phyloP scores from a whole-genome alignment of 1,284 basidiomycete genomes.

The Coniferiporia weirii region DNA sequence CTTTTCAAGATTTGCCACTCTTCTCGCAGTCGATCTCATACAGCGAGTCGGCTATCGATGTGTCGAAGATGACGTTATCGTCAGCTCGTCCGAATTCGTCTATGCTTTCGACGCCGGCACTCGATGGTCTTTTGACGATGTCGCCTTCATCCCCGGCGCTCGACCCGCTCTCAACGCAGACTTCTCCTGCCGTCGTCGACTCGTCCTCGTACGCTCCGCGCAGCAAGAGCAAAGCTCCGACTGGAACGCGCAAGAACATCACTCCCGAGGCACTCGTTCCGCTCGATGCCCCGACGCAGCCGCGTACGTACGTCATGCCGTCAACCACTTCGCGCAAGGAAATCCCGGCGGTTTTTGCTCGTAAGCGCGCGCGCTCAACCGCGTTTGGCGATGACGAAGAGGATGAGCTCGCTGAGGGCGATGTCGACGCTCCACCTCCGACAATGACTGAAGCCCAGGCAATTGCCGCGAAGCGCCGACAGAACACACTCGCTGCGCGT shows the following conservation, averaged over 20 bases:
- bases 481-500: constrained; percentile 77
- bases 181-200: constrained; percentile 16
- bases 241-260: constrained; percentile 51
- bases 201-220: constrained; percentile 12
- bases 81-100: constrained; percentile 16
- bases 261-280: constrained; percentile 46
- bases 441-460: constrained; percentile 48
- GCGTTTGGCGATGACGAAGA: constrained; percentile 54
- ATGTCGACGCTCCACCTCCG: constrained; percentile 37
- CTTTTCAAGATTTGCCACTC: constrained; percentile 26
- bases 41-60: constrained; percentile 28
- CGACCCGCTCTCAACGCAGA: constrained; percentile 32
- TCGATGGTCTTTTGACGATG: constrained; percentile 39
- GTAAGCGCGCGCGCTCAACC: constrained; percentile 50
- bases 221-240: constrained; percentile 31
- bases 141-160: constrained; percentile 41
- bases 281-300: constrained; percentile 52
- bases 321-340: constrained; percentile 57
- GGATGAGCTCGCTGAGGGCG: constrained; percentile 24
- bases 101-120: constrained; percentile 21
- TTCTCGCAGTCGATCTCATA: constrained; percentile 27
- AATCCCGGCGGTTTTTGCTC: constrained; percentile 44
- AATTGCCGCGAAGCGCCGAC: constrained; percentile 72
- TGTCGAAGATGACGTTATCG: constrained; percentile 28
- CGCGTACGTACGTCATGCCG: constrained; percentile 50